Evolutionary conservation across 768 basidiomycete species (phyloP), one percentile per base, ranked within the genome.

Genomic region (Lentinus tigrinus): DNA sequence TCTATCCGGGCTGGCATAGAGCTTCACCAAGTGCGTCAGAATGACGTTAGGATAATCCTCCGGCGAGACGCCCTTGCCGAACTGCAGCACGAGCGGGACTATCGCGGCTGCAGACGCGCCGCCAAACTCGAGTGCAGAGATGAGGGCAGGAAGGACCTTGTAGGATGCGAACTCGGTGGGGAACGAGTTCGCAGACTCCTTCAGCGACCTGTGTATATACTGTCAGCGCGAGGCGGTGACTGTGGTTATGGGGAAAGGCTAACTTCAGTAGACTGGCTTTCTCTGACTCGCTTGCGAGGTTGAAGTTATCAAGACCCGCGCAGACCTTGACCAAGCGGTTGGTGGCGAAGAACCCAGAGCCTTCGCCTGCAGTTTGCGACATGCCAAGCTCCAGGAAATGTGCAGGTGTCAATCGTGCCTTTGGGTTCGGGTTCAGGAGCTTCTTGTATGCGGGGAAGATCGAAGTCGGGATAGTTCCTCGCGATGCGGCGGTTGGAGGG

Each of bases 281-380:
- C 56, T 98, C 97, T 3, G 79, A 77, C 66, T 98, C 97, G 58
- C 82, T 85, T 13, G 81, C 82, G 28, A 98, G 74, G 13, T 85
- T 81, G 69, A 98, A 98, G 60, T 87, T 87, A 61, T 95, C 95
- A 17, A 99, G 74, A 0, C 92, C 90, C 28, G 83, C 77, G 49
- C 94, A 95, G 14, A 97, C 84, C 69, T 87, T 88, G 26, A 95
- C 89, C 5, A 98, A 79, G 28, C 84, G 80, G 70, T 99, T 99
- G 21, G 77, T 76, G 2, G 80, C 75, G 72, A 97, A 98, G 72
- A 96, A 97, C 0, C 93, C 95, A 0, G 76, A 70, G 2, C 79
- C 75, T 58, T 84, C 82, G 11, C 78, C 78, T 0, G 70, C 73
- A 2, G 80, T 81, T 52, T 88, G 84, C 7, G 81, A 77, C 85